Evolutionary conservation across 2,329 filamentous ascomycete genomes (phyloP).

Genomic region (Fusarium sulawesiense): DNA sequence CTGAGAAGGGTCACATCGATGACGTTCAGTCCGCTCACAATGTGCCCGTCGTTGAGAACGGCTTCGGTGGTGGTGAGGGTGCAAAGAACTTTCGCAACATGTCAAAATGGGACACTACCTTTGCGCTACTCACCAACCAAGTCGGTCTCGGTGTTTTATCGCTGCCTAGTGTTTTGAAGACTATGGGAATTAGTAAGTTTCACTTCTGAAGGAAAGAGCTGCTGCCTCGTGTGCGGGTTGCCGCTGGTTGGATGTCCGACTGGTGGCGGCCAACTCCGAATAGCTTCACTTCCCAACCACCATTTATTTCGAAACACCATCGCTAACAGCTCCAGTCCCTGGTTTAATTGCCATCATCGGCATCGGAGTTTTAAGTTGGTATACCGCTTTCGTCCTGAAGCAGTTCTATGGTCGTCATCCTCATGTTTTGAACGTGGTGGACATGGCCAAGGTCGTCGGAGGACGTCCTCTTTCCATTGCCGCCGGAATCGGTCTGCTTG

Average conservation of each 20-base stretch:
- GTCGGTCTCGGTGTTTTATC: slow-evolving; percentile 66
- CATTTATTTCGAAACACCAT: neutral
- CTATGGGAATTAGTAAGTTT: slow-evolving; percentile 66
- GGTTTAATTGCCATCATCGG: slow-evolving; percentile 70
- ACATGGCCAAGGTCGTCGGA: slow-evolving; percentile 70
- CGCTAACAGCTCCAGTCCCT: slow-evolving; percentile 55
- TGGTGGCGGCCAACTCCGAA: no score
- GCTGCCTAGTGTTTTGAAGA: slow-evolving; percentile 76
- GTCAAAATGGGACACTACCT: slow-evolving; percentile 50
- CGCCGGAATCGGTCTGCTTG: slow-evolving; percentile 69
- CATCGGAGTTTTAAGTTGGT: slow-evolving; percentile 56
- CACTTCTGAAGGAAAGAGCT: no score
- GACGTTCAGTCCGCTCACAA: slow-evolving; percentile 38
- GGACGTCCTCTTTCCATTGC: slow-evolving; percentile 45
- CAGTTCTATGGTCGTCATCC: slow-evolving; percentile 76
- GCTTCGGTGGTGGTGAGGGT: slow-evolving; percentile 46
- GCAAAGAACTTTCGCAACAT: slow-evolving; percentile 51
- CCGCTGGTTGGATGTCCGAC: no score
- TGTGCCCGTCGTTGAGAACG: slow-evolving; percentile 42
- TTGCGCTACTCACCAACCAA: slow-evolving; percentile 51
- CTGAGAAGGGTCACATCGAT: slow-evolving; percentile 18
- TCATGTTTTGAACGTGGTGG: slow-evolving; percentile 76
- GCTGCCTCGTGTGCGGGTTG: no score
- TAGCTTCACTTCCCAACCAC: neutral
- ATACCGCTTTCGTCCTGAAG: slow-evolving; percentile 62